Conservation (phyloP, 2,329 filamentous ascomycete species). For the Aspergillus ustus region DNA sequence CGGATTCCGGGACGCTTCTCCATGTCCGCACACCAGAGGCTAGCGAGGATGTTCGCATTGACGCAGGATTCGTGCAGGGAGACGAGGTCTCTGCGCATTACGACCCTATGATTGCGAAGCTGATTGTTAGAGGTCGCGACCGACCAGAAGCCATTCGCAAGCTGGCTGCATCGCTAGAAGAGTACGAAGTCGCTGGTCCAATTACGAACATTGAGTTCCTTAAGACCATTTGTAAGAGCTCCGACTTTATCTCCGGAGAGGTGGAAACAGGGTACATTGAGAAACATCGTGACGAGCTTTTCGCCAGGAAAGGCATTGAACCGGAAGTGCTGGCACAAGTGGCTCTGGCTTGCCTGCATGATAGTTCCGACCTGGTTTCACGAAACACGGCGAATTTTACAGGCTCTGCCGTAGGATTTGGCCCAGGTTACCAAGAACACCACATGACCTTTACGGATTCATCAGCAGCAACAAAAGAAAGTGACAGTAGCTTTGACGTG, state of each 20-base stretch:
- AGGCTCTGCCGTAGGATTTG: constrained; percentile 59
- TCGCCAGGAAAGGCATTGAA: constrained; percentile 63
- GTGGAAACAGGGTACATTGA: constrained; percentile 97
- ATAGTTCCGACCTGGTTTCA: constrained; percentile 43
- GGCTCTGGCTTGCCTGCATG: constrained; percentile 72
- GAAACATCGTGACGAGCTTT: constrained; percentile 81
- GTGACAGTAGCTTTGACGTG: constrained; percentile 49
- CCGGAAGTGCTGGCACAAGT: constrained; percentile 85
- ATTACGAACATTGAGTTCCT: constrained; percentile 97
- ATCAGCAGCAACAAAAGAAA: constrained; percentile 50
- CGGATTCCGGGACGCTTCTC: constrained; percentile 85
- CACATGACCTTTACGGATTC: constrained; percentile 61
- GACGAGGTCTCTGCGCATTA: constrained; percentile 94
- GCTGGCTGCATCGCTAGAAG: constrained; percentile 76
- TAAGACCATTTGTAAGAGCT: constrained; percentile 80
- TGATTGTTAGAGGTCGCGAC: constrained; percentile 84
- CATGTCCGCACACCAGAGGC: constrained; percentile 76
- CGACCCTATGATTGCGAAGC: constrained; percentile 98
- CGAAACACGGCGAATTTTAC: constrained; percentile 33
- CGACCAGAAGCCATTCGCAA: constrained; percentile 82
- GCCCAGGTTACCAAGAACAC: constrained; percentile 65
- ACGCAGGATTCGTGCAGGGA: constrained; percentile 88
- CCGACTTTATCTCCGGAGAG: constrained; percentile 81
- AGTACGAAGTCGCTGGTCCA: constrained; percentile 90
- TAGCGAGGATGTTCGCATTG: constrained; percentile 79